These are phyloP conservation scores for Backusella tarrabulga DNA, from an alignment of 192 early-diverging fungal species.

Conservation along the genomic window DNA sequence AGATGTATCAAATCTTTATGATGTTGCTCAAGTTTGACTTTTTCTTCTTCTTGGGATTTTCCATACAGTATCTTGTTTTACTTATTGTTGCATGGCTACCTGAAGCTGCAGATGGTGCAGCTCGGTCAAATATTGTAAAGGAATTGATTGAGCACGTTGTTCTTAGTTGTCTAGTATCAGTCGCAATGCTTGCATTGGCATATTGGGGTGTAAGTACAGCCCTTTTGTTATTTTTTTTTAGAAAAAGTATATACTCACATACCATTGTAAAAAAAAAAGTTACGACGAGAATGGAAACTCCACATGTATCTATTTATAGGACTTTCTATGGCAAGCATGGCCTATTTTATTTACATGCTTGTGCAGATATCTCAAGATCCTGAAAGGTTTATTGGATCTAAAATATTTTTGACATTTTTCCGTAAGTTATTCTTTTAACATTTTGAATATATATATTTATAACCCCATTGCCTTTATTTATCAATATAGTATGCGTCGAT, in stretches of 20 bases:
- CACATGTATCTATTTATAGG: conserved; percentile 61
- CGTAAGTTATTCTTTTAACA: conserved; percentile 38
- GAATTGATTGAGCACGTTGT: conserved; percentile 44
- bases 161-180: conserved; percentile 45
- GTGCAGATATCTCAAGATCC: conserved; percentile 54
- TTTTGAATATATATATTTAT: not conserved
- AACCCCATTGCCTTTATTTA: conserved; percentile 18
- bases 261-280: conserved; percentile 23
- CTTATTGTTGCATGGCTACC: conserved; percentile 48
- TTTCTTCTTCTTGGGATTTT: conserved; percentile 77
- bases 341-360: conserved; percentile 69
- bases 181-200: conserved; percentile 45
- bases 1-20: conserved; percentile 76
- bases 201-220: conserved; percentile 54
- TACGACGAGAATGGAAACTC: conserved; percentile 49
- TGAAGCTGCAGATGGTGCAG: conserved; percentile 4
- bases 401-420: conserved; percentile 54
- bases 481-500: conserved; percentile 39
- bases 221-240: too few relatives aligned
- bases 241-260: not conserved
- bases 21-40: conserved; percentile 81
- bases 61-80: conserved; percentile 70
- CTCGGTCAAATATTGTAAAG: conserved; percentile 9
- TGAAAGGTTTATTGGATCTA: conserved; percentile 42
- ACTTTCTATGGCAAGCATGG: conserved; percentile 60